Evolutionary conservation across 805 yeast genomes (phyloP), one percentile per base, ranked within the genome.

Genomic region (Kuraishia cidri): DNA sequence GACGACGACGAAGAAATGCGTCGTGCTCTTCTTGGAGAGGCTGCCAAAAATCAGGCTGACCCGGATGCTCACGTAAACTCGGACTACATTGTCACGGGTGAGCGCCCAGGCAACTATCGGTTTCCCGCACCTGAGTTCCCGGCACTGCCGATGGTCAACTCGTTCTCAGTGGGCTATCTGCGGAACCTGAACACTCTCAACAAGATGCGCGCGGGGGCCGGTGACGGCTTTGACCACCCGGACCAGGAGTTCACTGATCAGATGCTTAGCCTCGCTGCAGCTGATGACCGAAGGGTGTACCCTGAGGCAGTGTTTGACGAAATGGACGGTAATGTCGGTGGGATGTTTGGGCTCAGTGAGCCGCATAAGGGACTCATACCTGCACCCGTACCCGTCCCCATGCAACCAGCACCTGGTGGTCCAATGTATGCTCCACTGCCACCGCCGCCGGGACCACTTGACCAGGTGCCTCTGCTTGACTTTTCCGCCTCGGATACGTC

Each of bases 1-100:
- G 48, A 31, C 54, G 48, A 35, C 56, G 50, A 15, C 36, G 40
- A 45, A 34, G 46, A 48, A 27, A 39, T 52, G 13, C 43, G 47
- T 32, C 33, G 42, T 10, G 57, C 56, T 4, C 29, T 51, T 18
- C 22, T 9, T 24, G 30, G 26, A 2, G 37, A 11, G 22, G 9
- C 25, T 19, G 18, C 16, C n/a, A n/a, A n/a, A n/a, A n/a, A n/a
- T n/a, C n/a, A n/a, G n/a, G n/a, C n/a, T n/a, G n/a, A n/a, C n/a
- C n/a, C n/a, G n/a, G n/a, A n/a, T n/a, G n/a, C n/a, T n/a, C n/a
- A n/a, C n/a, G n/a, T n/a, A n/a, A n/a, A n/a, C n/a, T n/a, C 44
- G n/a, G 80, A 75, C 31, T 71, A 61, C 37, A 60, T 66, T 20
- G 60, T 71, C 8, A 69, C 76, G 4, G 67, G 60, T 22, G 50